A percentile compares a stretch with the other conserved stretches of the same genome.
These are phyloP conservation scores for Volvariella surrecta DNA, from an alignment of 1,284 basidiomycete genomes.

Conservation along the genomic window DNA sequence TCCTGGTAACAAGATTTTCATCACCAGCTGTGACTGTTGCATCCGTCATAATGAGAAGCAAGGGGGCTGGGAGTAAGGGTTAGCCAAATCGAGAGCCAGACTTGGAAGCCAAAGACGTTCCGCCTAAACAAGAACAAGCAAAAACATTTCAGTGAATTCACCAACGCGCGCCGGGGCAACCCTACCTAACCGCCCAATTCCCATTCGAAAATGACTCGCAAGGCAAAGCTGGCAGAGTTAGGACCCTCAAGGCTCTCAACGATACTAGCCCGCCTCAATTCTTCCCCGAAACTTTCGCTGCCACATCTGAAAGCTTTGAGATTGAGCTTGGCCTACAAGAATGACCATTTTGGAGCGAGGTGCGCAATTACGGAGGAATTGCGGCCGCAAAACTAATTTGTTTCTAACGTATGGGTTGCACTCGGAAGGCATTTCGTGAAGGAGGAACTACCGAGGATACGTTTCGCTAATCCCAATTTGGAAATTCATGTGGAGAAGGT, in stretches of 20 bases:
- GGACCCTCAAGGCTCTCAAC: constrained; percentile 49
- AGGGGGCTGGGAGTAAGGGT: constrained; percentile 6
- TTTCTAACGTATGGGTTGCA: neutral
- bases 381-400: too few species aligned
- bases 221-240: constrained; percentile 31
- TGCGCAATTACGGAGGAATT: too few species aligned
- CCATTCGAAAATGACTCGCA: constrained; percentile 27
- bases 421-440: constrained; percentile 61
- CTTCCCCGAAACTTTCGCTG: constrained; percentile 47
- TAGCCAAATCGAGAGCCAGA: too few species aligned
- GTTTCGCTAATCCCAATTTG: constrained; percentile 58
- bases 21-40: constrained; percentile 18
- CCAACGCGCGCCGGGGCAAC: too few species aligned
- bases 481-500: constrained; percentile 47
- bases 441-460: constrained; percentile 65
- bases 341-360: constrained; percentile 71
- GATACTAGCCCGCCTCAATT: constrained; percentile 42
- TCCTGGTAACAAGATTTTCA: constrained; percentile 47
- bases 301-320: constrained; percentile 40
- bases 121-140: neutral
- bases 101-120: constrained; percentile 9
- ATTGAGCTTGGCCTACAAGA: constrained; percentile 49
- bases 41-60: constrained; percentile 6
- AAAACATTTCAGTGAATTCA: neutral
- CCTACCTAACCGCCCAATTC: too few species aligned